Conservation (phyloP, 345 rosid genomes). For the Arabis hirsuta region DNA sequence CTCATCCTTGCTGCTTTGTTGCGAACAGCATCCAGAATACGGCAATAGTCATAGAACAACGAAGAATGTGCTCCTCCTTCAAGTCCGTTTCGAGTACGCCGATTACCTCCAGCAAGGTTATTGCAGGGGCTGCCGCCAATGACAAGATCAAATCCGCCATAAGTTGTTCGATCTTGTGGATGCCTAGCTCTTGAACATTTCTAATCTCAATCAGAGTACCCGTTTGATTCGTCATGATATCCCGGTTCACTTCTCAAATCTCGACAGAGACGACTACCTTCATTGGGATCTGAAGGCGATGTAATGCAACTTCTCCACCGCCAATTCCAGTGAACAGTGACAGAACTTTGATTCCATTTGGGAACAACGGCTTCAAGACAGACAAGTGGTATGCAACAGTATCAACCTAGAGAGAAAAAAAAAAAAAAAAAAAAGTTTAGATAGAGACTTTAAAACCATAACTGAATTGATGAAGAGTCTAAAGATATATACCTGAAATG, state of each 20-base stretch:
- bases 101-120: constrained; percentile 41
- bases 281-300: constrained; percentile 13
- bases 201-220: constrained; percentile 12
- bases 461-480: background rate
- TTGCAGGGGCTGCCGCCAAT: constrained; percentile 41
- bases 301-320: constrained; percentile 40
- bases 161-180: background rate
- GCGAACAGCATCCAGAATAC: constrained; percentile 35
- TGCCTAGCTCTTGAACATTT: constrained; percentile 28
- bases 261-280: constrained; percentile 37
- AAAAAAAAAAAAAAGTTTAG: background rate
- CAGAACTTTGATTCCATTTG: constrained; percentile 28
- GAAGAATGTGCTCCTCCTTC: constrained; percentile 43
- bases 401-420: constrained; percentile 4
- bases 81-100: constrained; percentile 39
- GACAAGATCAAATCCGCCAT: constrained; percentile 47
- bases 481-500: constrained; percentile 1
- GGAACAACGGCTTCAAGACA: background rate
- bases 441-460: background rate
- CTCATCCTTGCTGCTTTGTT: constrained; percentile 2
- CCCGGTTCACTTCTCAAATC: constrained; percentile 28
- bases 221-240: constrained; percentile 35
- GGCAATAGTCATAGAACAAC: constrained; percentile 41
- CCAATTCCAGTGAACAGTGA: constrained; percentile 38
- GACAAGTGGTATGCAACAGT: constrained; percentile 14